phyloP scores from a whole-genome alignment of 805 yeast species.

The Torulaspora delbrueckii region DNA sequence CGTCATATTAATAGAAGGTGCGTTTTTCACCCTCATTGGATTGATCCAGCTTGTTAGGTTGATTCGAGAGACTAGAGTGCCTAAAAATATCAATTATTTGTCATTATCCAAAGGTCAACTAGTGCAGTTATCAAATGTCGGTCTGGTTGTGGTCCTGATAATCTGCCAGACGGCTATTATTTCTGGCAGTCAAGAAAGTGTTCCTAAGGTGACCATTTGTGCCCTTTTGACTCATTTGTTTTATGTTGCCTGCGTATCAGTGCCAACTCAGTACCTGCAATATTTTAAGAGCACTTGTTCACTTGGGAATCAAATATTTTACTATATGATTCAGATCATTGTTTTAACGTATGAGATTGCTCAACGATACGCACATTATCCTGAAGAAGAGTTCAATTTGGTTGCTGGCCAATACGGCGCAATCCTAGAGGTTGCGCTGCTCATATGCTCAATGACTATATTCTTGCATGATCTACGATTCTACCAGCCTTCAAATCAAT shows the following conservation, averaged over 20 bases:
- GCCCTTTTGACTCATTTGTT: constrained; percentile 19
- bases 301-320: constrained; percentile 29
- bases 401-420: constrained; percentile 18
- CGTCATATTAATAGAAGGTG: constrained; percentile 12
- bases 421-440: constrained; percentile 27
- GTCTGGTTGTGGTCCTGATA: constrained; percentile 18
- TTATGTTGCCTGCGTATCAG: constrained; percentile 20
- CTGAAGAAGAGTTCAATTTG: constrained; percentile 20
- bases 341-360: constrained; percentile 21
- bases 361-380: constrained; percentile 24
- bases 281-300: constrained; percentile 31
- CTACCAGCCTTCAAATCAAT: constrained; percentile 39
- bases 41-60: constrained; percentile 21
- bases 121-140: constrained; percentile 23
- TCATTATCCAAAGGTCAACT: constrained; percentile 17
- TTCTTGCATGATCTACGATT: constrained; percentile 38
- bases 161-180: constrained; percentile 13
- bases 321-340: constrained; percentile 21
- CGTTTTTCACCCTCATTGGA: constrained; percentile 23
- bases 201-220: constrained; percentile 12
- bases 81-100: constrained; percentile 14
- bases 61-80: constrained; percentile 16
- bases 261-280: constrained; percentile 29
- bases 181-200: background rate
- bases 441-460: constrained; percentile 34